Base-by-base conservation (phyloP, 140 eudicot genomes). In the Erigeron philadelphicus region DNA sequence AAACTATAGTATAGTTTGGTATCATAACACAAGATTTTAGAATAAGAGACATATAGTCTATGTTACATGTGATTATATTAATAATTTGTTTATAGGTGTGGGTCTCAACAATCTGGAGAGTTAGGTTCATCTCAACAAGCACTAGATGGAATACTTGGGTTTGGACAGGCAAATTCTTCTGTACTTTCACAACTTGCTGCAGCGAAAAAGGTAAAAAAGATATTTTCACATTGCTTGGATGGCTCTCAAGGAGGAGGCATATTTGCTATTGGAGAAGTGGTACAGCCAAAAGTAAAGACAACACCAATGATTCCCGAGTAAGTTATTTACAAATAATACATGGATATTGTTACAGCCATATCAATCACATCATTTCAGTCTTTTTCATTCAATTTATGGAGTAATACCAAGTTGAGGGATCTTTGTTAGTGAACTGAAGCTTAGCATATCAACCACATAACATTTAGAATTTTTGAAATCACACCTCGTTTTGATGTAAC, bases 201-300 rank as follows among this genome's bases (percentile, higher is more conserved):
- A 8, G 69, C 88, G 65, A 74, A 76, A 19, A 89, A 86, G 80
- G 88, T 80, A 59, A 87, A 76, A 56, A 89, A 70, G 75, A 72
- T 86, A 55, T 89, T 89, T 75, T 82, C 96, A 9, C 96, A 89
- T 80, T 89, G 96, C 77, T 82, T 89, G 80, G 95, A 86, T 61
- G 84, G 86, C 8, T 75, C 38, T 21, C 80, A 82, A 41, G 96
- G 96, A 61, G 96, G 96, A 47, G 96, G 96, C 53, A 82, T 89
- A 17, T 89, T 84, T 76, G 90, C 96, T 52, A 80, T 89, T 38
- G 96, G 96, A 67, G 79, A 86, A 79, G 78, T 89, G 8, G 96
- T 80, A 57, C 79, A 89, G 78, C 96, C 96, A 11, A 84, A 80
- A 81, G 81, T 86, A 45, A 72, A 79, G 15, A 66, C 84, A 62